Evolutionary conservation across 257 asterid genomes (phyloP).

Genomic region (Asclepias syriaca): DNA sequence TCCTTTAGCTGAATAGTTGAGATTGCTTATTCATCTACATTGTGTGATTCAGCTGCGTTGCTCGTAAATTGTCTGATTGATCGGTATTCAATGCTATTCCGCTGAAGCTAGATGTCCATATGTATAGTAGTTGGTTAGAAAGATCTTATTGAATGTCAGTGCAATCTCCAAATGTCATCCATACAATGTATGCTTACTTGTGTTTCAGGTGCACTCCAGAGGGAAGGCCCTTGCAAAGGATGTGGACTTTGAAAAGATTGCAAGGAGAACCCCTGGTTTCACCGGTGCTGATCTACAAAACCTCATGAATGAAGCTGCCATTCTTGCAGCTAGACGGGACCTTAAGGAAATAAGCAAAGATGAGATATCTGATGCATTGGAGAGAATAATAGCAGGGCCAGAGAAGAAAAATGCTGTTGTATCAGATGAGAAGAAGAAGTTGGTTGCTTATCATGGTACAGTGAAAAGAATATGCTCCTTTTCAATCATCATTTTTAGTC

Average conservation of each 20-base stretch:
- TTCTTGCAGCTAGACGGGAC: constrained; percentile 94
- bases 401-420: constrained; percentile 99
- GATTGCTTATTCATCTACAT: neutral
- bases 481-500: neutral
- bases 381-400: constrained; percentile 97
- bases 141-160: neutral
- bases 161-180: neutral
- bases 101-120: neutral
- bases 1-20: neutral
- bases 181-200: neutral
- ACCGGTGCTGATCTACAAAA: constrained; percentile 98
- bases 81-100: neutral
- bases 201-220: constrained; percentile 72
- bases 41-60: neutral
- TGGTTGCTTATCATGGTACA: constrained; percentile 90
- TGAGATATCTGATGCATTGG: constrained; percentile 94
- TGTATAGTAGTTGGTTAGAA: neutral
- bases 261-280: constrained; percentile 97
- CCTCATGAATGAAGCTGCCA: constrained; percentile 99
- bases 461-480: neutral
- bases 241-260: constrained; percentile 89
- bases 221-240: constrained; percentile 98
- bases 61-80: neutral
- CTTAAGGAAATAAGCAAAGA: constrained; percentile 98
- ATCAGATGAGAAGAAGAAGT: constrained; percentile 89